Conservation (phyloP, 2,329 filamentous ascomycete species). For the Exutisphaerella laricina region DNA sequence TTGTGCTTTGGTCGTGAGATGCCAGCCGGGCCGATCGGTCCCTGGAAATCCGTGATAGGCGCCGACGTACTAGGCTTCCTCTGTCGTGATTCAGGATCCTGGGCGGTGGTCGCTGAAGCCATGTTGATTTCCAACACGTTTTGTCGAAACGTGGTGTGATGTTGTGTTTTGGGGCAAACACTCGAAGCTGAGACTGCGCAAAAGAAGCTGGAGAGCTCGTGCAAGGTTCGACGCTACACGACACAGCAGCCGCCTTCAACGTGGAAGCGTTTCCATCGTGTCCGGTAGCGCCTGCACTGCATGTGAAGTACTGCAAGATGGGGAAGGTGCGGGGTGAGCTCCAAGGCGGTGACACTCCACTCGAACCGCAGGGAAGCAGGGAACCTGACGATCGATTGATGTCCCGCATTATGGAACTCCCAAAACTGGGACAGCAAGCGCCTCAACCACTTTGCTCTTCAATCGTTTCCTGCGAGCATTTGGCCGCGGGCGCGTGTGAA, state of each 20-base stretch:
- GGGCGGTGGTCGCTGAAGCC: slow-evolving; percentile 24
- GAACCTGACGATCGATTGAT: too few species aligned
- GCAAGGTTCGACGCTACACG: neutral
- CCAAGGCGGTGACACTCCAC: too few species aligned
- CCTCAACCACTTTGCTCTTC: neutral
- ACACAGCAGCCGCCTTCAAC: slow-evolving; percentile 1
- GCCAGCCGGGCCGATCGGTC: slow-evolving; percentile 70
- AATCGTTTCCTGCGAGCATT: neutral
- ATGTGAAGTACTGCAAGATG: neutral
- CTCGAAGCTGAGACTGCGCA: neutral
- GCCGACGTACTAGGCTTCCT: slow-evolving; percentile 75
- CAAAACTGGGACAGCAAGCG: neutral
- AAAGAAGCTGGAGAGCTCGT: neutral
- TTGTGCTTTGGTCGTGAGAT: slow-evolving; percentile 94
- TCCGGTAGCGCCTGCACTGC: neutral
- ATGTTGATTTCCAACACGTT: neutral
- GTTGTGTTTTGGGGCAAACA: neutral
- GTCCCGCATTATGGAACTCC: neutral
- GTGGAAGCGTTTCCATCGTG: neutral
- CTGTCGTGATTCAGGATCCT: slow-evolving; percentile 49
- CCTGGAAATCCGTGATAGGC: slow-evolving; percentile 79
- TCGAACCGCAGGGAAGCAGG: too few species aligned
- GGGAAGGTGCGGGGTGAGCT: neutral
- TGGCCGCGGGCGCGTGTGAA: too few species aligned
- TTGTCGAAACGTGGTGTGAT: neutral